Evolutionary conservation across 306 rosid species (phyloP), one percentile per base, ranked within the genome.

Genomic region (Ochetophila trinervis): DNA sequence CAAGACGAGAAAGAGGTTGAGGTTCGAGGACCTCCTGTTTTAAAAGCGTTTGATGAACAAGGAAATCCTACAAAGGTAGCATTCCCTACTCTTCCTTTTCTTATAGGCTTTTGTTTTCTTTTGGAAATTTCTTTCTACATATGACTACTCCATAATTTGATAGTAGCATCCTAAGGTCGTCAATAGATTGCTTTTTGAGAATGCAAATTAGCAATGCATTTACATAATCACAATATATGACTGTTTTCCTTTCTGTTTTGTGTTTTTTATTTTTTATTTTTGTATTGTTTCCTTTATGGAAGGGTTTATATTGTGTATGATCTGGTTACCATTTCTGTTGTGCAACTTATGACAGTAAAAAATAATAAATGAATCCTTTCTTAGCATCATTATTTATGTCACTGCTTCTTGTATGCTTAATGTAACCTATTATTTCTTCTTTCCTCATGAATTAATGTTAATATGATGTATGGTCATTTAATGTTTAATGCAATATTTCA

Each of bases 11-110:
- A 79, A 69, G 98, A 89, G 80, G 74, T 84, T 69, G 96, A 92
- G 84, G 84, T 89, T 78, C 85, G 96, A 60, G 98, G 98, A 50
- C 98, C 98, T 70, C 98, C 98, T 62, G 91, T 83, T 79, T 89
- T 85, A 50, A 92, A 92, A 82, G 87, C 98, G 72, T 92, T 80
- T 79, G 93, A 92, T 74, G 74, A 71, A 66, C 85, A 85, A 57
- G 95, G 95, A 81, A 89, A 84, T 77, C 91, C 91, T 67, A 87
- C 93, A 12, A 92, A 92, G 98, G 98, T 92, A 21, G 19, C 10
- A 34, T 56, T 44, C 57, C 22, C 21, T 51, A 37, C 45, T 62
- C 23, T 37, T 66, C 37, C 37, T 54, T n/a, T 62, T 53, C 12
- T 37, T 52, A 32, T n/a, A 22, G 5, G 10, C 17, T 18, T 45